A percentile compares a stretch with the other conserved stretches of the same genome.
Evolutionary conservation across 169 alveolate genomes (phyloP).

Genomic region (Haemoproteus tartakovskyi): DNA sequence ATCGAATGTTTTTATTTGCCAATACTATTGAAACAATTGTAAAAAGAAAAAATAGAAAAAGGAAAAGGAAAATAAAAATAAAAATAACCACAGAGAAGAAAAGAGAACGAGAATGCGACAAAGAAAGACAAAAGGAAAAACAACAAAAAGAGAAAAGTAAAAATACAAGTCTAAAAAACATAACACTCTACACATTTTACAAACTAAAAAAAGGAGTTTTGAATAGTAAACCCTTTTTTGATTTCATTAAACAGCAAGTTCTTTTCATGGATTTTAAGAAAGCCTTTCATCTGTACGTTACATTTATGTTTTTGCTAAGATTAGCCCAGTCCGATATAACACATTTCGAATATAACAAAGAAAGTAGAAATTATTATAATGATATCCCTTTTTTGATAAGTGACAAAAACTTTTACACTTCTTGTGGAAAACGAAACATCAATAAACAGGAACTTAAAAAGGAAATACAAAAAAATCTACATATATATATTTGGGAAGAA

Average conservation of each 20-base stretch:
- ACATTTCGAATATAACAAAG: not conserved
- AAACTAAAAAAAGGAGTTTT: constrained; percentile 3
- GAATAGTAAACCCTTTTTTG: constrained; percentile 10
- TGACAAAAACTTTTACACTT: not conserved
- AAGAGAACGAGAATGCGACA: not conserved
- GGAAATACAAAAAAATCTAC: constrained; percentile 26
- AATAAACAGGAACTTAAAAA: constrained; percentile 3
- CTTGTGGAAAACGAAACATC: not conserved
- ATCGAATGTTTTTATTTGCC: constrained; percentile 33
- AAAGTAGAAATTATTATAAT: no score
- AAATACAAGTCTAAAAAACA: no score
- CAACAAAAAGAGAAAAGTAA: constrained; percentile 1
- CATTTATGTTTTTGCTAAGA: constrained; percentile 8
- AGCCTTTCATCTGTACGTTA: constrained; percentile 20
- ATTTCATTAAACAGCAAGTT: constrained; percentile 11
- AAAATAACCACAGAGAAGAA: not conserved
- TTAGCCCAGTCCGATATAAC: not conserved
- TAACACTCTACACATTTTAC: constrained; percentile 5
- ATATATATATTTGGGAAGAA: constrained; percentile 33
- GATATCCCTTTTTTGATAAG: not conserved
- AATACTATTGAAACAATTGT: not conserved
- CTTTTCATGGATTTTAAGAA: constrained; percentile 18
- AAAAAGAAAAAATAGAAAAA: no score
- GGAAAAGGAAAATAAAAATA: no score
- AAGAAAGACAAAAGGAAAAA: constrained; percentile 1